A percentile compares a stretch with the other conserved stretches of the same genome.
Conservation (phyloP, 192 early-diverging fungal species). For the Dissophora globulifera region DNA sequence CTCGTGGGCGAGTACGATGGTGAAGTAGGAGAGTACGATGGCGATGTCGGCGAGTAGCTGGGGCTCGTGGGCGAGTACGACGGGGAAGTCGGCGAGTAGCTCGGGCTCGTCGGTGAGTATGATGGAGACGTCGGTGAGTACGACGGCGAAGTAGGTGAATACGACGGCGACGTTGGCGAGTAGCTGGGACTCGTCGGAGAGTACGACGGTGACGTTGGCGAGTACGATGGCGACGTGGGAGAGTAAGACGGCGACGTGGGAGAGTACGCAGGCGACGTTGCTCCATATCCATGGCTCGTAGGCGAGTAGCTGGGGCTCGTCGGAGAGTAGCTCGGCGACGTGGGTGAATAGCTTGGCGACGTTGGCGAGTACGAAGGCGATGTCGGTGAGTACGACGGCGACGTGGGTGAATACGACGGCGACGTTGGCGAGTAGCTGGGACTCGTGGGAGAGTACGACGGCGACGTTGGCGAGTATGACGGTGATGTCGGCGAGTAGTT, state of each 20-base stretch:
- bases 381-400: constrained; percentile 79
- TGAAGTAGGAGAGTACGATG: constrained; percentile 5
- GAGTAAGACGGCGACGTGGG: constrained; percentile 83
- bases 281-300: constrained; percentile 62
- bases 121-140: constrained; percentile 82
- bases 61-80: constrained; percentile 75
- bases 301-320: constrained; percentile 83
- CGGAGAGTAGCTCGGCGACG: constrained; percentile 73
- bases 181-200: constrained; percentile 73
- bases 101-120: constrained; percentile 72
- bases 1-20: constrained; percentile 42
- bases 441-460: constrained; percentile 59
- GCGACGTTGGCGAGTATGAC: constrained; percentile 73
- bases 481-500: constrained; percentile 82
- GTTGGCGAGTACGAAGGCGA: constrained; percentile 77
- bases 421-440: constrained; percentile 5
- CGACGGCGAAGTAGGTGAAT: constrained; percentile 76
- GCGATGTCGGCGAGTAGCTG: constrained; percentile 54
- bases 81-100: constrained; percentile 82
- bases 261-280: constrained; percentile 74
- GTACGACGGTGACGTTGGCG: constrained; percentile 79
- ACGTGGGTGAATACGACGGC: constrained; percentile 30
- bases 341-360: constrained; percentile 67
- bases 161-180: constrained; percentile 78
- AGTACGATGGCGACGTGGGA: constrained; percentile 81